Conservation (phyloP, 202 grass and related monocot species). For the Thinopyrum obtusiflorum region DNA sequence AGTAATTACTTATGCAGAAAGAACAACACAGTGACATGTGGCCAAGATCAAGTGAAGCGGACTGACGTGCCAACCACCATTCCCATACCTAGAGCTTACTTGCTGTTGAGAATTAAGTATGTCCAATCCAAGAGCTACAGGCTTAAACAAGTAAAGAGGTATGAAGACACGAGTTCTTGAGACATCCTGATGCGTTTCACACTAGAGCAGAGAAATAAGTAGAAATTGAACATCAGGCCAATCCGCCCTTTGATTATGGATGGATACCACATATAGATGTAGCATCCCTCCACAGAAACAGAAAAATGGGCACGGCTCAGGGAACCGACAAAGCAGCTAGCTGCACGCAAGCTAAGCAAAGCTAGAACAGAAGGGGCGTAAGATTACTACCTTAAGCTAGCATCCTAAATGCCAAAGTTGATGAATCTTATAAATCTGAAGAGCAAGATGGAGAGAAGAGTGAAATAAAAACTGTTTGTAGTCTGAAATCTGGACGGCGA, state of each 20-base stretch:
- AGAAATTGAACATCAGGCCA: neutral
- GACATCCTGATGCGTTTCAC: neutral
- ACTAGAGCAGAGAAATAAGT: neutral
- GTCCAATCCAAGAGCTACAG: slow-evolving; percentile 8
- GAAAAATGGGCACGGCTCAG: neutral
- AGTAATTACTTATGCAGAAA: neutral
- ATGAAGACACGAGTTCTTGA: neutral
- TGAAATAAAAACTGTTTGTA: slow-evolving; percentile 6
- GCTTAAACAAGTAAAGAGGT: neutral
- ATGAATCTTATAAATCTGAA: neutral
- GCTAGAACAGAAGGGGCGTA: neutral
- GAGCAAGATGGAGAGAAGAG: neutral
- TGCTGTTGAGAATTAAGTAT: slow-evolving; percentile 26
- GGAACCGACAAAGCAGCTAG: neutral
- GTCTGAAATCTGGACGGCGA: slow-evolving; percentile 13
- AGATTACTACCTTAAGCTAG: neutral
- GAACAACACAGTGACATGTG: slow-evolving; percentile 10
- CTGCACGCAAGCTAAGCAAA: neutral
- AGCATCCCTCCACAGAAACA: neutral
- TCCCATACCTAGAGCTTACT: neutral
- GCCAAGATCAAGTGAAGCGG: slow-evolving; percentile 14
- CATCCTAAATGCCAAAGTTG: neutral
- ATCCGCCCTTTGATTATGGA: neutral
- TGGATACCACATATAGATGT: neutral
- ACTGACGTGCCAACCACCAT: slow-evolving; percentile 32